Percentiles rank a stretch among this genome's conserved stretches.
Evolutionary conservation across 2,329 filamentous ascomycete genomes (phyloP).

Genomic region (Cytospora schulzeri): DNA sequence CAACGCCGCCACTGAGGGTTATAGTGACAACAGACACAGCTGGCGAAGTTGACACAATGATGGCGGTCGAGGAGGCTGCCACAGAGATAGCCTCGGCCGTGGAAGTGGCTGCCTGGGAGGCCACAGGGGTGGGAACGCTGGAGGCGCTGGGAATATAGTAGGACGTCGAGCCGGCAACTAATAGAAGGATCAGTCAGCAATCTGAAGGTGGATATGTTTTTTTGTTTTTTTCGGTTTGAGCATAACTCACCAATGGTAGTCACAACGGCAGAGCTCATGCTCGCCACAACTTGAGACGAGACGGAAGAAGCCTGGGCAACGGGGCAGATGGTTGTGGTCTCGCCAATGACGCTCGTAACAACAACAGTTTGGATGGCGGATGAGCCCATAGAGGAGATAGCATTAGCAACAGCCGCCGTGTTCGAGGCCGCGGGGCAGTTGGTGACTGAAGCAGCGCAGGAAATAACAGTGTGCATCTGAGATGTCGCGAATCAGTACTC

Average conservation of each 20-base stretch:
- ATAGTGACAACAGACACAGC: constrained; percentile 21
- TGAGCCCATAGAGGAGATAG: constrained; percentile 24
- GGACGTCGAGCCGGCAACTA: constrained; percentile 21
- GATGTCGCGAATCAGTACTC: neutral
- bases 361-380: constrained; percentile 31
- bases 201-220: no score
- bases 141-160: constrained; percentile 22
- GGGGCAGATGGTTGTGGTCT: constrained; percentile 34
- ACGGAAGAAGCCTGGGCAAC: constrained; percentile 25
- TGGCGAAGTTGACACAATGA: constrained; percentile 16
- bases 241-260: constrained; percentile 17
- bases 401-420: constrained; percentile 15
- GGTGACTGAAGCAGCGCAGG: constrained; percentile 34
- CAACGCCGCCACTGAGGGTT: constrained; percentile 16
- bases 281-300: constrained; percentile 20
- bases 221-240: neutral
- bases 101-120: constrained; percentile 1
- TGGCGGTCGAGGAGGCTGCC: neutral
- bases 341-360: constrained; percentile 32
- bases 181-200: neutral
- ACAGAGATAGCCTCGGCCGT: constrained; percentile 8
- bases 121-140: constrained; percentile 6
- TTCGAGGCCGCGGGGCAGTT: constrained; percentile 35
- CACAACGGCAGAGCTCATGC: constrained; percentile 26
- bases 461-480: constrained; percentile 34